Conservation (phyloP, 208 protist species). For the Crithidia brevicula region DNA sequence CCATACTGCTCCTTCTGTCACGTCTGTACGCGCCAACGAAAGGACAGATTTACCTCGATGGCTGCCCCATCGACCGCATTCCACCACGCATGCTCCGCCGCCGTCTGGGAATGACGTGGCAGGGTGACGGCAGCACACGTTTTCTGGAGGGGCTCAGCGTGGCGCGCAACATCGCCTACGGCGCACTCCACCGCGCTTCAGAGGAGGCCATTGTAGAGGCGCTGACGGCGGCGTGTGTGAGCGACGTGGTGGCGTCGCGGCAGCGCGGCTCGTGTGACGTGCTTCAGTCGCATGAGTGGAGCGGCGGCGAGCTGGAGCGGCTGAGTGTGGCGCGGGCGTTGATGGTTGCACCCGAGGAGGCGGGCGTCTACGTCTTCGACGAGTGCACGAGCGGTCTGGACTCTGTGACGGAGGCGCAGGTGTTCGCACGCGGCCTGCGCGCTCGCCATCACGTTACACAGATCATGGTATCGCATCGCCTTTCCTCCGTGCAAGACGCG, state of each 20-base stretch:
- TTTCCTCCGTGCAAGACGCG: slow-evolving; percentile 51
- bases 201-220: slow-evolving; percentile 30
- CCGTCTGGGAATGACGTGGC: slow-evolving; percentile 67
- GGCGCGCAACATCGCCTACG: slow-evolving; percentile 65
- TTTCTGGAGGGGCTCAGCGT: slow-evolving; percentile 64
- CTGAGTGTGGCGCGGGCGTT: slow-evolving; percentile 65
- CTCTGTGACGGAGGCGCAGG: slow-evolving; percentile 51
- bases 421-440: slow-evolving; percentile 28
- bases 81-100: slow-evolving; percentile 58
- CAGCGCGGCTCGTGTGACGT: slow-evolving; percentile 35
- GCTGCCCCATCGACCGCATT: slow-evolving; percentile 45
- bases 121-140: slow-evolving; percentile 41
- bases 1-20: slow-evolving; percentile 60
- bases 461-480: slow-evolving; percentile 69
- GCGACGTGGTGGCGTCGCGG: slow-evolving; percentile 44
- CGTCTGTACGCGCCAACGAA: slow-evolving; percentile 55
- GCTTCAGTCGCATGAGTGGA: slow-evolving; percentile 44
- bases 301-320: slow-evolving; percentile 73
- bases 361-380: slow-evolving; percentile 58
- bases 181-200: slow-evolving; percentile 40
- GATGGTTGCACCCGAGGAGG: slow-evolving; percentile 25
- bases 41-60: slow-evolving; percentile 67
- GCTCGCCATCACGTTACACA: slow-evolving; percentile 6
- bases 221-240: slow-evolving; percentile 33
- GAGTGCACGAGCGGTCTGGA: slow-evolving; percentile 77